Conservation (phyloP, 331 rosid genomes). For the Acacia pycnantha region DNA sequence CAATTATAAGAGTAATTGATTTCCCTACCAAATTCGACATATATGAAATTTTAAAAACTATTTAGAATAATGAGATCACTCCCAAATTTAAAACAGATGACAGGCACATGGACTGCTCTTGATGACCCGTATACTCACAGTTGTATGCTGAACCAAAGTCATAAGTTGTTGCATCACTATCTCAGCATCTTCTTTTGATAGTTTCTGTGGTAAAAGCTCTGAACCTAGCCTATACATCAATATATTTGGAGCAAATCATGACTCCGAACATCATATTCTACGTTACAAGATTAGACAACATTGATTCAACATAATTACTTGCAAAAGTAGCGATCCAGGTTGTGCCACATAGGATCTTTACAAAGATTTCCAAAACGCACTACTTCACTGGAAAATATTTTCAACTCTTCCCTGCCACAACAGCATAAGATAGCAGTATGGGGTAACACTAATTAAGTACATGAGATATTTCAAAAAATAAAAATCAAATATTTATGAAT, state of each 20-base stretch:
- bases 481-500: neutral
- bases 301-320: slow-evolving; percentile 53
- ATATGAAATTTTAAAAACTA: neutral
- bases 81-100: neutral
- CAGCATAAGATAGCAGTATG: slow-evolving; percentile 34
- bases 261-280: slow-evolving; percentile 33
- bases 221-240: slow-evolving; percentile 65
- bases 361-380: slow-evolving; percentile 98
- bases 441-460: slow-evolving; percentile 18
- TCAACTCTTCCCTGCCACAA: slow-evolving; percentile 87
- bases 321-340: slow-evolving; percentile 87
- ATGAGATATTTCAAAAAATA: slow-evolving; percentile 18
- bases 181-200: slow-evolving; percentile 84
- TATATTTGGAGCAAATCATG: slow-evolving; percentile 16
- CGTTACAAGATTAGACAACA: neutral
- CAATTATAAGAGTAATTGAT: neutral
- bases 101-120: neutral
- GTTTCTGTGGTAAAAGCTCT: slow-evolving; percentile 71
- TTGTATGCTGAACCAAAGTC: slow-evolving; percentile 81
- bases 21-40: neutral
- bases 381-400: slow-evolving; percentile 86
- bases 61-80: neutral
- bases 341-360: slow-evolving; percentile 99
- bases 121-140: slow-evolving; percentile 58
- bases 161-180: slow-evolving; percentile 77